These are phyloP conservation scores for Aspergillus hiratsukae DNA, from an alignment of 2,329 filamentous ascomycete species.

Conservation along the genomic window DNA sequence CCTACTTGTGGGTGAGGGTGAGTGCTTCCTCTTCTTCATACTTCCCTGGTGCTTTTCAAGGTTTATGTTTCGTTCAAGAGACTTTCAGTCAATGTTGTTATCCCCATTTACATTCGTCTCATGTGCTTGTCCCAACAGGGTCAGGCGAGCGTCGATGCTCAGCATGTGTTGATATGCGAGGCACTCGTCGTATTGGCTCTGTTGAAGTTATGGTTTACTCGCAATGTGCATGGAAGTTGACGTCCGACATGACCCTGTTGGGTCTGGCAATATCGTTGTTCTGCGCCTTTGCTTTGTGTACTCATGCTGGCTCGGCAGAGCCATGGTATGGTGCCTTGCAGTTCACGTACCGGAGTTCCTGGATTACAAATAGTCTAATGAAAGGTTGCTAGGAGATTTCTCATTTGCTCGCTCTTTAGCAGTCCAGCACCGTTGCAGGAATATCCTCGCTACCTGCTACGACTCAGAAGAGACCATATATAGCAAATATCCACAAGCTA, in stretches of 20 bases:
- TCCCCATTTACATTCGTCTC: not conserved
- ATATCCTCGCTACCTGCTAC: constrained; percentile 43
- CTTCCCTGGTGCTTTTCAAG: constrained; percentile 3
- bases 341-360: not conserved
- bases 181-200: not conserved
- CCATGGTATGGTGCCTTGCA: not conserved
- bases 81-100: not conserved
- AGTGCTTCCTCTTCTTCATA: constrained; percentile 17
- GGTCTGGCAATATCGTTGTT: no score
- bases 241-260: no score
- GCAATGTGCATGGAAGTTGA: not conserved
- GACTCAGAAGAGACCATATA: constrained; percentile 48
- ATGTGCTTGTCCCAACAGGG: not conserved
- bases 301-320: no score
- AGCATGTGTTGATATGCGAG: not conserved
- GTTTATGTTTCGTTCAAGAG: not conserved
- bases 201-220: not conserved
- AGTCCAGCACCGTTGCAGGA: constrained; percentile 37
- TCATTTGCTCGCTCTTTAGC: constrained; percentile 45
- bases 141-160: not conserved
- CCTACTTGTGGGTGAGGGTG: constrained; percentile 43
- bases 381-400: constrained; percentile 37
- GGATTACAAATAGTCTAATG: not conserved
- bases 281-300: no score
- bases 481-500: constrained; percentile 70